Evolutionary conservation across 495 filamentous ascomycete species (phyloP).

Genomic region (Pyrenopolyporus hunteri): DNA sequence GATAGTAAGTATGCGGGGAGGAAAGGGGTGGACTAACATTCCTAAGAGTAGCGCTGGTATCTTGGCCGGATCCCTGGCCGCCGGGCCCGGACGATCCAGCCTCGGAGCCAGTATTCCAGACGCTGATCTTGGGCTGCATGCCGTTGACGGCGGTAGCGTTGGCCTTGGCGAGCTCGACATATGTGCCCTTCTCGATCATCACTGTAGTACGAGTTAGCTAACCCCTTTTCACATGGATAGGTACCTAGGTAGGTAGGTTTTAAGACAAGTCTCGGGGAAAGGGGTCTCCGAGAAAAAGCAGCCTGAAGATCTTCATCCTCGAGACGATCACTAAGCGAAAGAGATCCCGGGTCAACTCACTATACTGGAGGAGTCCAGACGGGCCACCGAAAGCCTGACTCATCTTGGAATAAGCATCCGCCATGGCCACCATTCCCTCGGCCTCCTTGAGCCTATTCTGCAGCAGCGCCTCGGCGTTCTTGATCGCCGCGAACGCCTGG

Average conservation of each 20-base stretch:
- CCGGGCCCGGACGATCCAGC: constrained; percentile 42
- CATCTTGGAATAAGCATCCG: constrained; percentile 73
- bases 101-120: constrained; percentile 78
- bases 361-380: constrained; percentile 73
- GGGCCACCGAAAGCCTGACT: constrained; percentile 76
- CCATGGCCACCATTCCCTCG: constrained; percentile 74
- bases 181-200: constrained; percentile 75
- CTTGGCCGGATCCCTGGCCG: constrained; percentile 41
- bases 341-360: constrained; percentile 3
- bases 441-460: constrained; percentile 71
- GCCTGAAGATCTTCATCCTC: no score
- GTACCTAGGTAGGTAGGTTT: no score
- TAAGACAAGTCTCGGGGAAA: background rate
- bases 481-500: constrained; percentile 52
- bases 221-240: background rate
- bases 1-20: background rate
- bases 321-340: no score
- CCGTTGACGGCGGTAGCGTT: constrained; percentile 76
- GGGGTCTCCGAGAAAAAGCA: background rate
- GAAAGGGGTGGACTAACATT: constrained; percentile 38
- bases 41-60: constrained; percentile 49
- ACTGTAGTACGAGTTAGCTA: constrained; percentile 40
- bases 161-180: constrained; percentile 67
- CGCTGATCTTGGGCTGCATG: constrained; percentile 83
- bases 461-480: constrained; percentile 67